These are phyloP conservation scores for Hemileia vastatrix DNA, from an alignment of 1,284 basidiomycete genomes.

Conservation along the genomic window DNA sequence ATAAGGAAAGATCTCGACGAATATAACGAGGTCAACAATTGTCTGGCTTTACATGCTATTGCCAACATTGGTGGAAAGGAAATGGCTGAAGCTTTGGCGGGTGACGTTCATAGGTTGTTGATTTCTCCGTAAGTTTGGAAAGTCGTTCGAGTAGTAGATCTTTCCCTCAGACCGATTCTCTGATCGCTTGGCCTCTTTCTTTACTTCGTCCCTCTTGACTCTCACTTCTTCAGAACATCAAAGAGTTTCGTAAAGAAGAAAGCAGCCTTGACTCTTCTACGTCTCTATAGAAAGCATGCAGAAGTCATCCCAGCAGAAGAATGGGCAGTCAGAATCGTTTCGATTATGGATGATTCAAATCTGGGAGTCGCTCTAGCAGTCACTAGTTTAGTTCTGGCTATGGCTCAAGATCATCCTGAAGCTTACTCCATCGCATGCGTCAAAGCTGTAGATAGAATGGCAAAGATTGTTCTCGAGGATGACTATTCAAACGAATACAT, in stretches of 20 bases:
- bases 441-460: conserved; percentile 36
- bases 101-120: conserved; percentile 38
- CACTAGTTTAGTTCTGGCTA: conserved; percentile 36
- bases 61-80: conserved; percentile 38
- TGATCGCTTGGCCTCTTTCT: no score
- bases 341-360: conserved; percentile 37
- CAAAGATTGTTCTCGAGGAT: conserved; percentile 34
- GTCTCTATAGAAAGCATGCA: conserved; percentile 37
- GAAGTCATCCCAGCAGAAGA: conserved; percentile 36
- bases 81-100: conserved; percentile 38
- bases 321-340: conserved; percentile 39
- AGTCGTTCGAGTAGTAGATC: not conserved
- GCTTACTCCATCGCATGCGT: conserved; percentile 33
- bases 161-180: not conserved
- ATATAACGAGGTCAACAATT: conserved; percentile 40
- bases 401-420: conserved; percentile 36
- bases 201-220: not conserved
- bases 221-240: conserved; percentile 28
- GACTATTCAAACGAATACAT: conserved; percentile 37
- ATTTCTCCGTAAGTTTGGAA: conserved; percentile 33
- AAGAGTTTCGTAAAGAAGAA: conserved; percentile 41
- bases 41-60: conserved; percentile 41
- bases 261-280: conserved; percentile 37
- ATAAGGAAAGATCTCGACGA: conserved; percentile 42
- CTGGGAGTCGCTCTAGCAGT: conserved; percentile 37